Conservation (phyloP, 306 rosid species). For the Glycine tomentella region DNA sequence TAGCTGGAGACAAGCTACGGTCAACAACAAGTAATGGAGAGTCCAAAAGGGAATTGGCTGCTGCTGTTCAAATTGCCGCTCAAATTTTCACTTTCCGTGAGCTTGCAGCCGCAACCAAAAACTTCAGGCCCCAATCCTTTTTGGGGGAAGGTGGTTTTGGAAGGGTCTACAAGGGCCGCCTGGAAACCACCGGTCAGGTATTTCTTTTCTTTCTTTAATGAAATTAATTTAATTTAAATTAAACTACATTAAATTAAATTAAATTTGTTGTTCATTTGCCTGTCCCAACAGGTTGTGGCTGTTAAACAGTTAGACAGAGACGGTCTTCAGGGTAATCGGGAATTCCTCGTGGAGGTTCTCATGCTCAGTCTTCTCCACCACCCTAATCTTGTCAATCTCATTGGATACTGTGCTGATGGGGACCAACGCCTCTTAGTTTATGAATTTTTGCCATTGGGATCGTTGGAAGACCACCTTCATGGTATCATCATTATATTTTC, state of each 20-base stretch:
- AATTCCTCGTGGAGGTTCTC: conserved; percentile 72
- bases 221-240: too few species aligned
- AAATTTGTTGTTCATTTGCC: conserved; percentile 7
- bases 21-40: conserved; percentile 65
- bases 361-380: conserved; percentile 52
- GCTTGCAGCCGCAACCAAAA: conserved; percentile 79
- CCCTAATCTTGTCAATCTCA: conserved; percentile 49
- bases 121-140: conserved; percentile 82
- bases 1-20: conserved; percentile 57
- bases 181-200: conserved; percentile 89
- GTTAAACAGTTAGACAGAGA: conserved; percentile 93
- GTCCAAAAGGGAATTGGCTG: conserved; percentile 70
- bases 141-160: conserved; percentile 98
- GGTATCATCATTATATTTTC: too few species aligned
- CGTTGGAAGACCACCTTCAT: conserved; percentile 90
- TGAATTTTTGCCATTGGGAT: conserved; percentile 49
- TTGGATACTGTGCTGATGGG: conserved; percentile 51
- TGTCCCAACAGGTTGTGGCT: conserved; percentile 71
- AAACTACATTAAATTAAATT: too few species aligned
- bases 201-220: background rate
- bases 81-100: conserved; percentile 92
- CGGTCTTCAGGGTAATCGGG: conserved; percentile 95
- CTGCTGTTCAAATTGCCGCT: conserved; percentile 74
- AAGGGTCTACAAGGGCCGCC: conserved; percentile 87
- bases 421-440: conserved; percentile 51